These are phyloP conservation scores for Arthrobotrys entomopaga DNA, from an alignment of 2,329 filamentous ascomycete genomes.

Conservation along the genomic window DNA sequence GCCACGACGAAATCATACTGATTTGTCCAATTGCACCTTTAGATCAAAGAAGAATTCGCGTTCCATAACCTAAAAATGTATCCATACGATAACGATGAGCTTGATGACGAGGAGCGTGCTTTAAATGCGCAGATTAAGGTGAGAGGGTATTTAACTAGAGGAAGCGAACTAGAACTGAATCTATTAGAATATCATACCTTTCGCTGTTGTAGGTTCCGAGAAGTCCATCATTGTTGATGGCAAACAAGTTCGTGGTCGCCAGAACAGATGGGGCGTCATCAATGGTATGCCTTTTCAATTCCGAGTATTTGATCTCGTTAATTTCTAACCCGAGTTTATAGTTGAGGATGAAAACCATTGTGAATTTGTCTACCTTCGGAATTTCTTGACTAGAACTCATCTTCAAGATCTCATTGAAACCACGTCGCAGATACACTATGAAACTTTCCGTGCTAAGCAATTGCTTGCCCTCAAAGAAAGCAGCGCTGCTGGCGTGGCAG, in stretches of 20 bases:
- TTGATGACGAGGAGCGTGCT: constrained; percentile 93
- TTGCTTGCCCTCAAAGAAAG: constrained; percentile 97
- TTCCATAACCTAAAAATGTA: constrained; percentile 99
- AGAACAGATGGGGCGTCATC: constrained; percentile 99
- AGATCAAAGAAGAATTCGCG: constrained; percentile 97
- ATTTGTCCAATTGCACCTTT: background rate
- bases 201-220: constrained; percentile 97
- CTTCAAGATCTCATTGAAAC: constrained; percentile 99
- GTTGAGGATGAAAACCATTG: constrained; percentile 99
- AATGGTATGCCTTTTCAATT: constrained; percentile 66
- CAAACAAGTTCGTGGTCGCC: constrained; percentile 95
- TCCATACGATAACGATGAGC: constrained; percentile 98
- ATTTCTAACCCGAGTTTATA: constrained; percentile 19
- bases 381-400: constrained; percentile 98
- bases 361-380: constrained; percentile 97
- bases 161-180: constrained; percentile 5
- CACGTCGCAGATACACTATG: constrained; percentile 99
- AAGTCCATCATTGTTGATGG: constrained; percentile 97
- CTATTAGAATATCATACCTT: constrained; percentile 85
- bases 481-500: constrained; percentile 76
- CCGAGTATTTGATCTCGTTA: too few relatives aligned
- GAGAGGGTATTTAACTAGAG: constrained; percentile 58
- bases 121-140: constrained; percentile 98
- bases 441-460: constrained; percentile 99
- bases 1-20: background rate